A percentile compares a stretch with the other conserved stretches of the same genome.
phyloP scores from a whole-genome alignment of 805 yeast species.

The Nakazawaea wickerhamii region DNA sequence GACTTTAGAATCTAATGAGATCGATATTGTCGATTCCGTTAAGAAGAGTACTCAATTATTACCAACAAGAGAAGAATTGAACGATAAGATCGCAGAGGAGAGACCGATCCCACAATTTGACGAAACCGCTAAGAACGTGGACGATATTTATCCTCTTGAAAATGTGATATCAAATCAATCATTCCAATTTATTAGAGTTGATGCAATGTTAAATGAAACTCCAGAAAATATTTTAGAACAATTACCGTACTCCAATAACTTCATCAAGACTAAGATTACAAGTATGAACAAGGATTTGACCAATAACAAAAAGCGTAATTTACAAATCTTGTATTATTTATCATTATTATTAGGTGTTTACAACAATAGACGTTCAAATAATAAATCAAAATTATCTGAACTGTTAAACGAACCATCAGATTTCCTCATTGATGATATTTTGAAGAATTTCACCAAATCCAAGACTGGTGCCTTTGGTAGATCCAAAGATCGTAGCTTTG shows the following conservation, averaged over 20 bases:
- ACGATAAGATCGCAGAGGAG: conserved; percentile 49
- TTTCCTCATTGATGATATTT: conserved; percentile 59
- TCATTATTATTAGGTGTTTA: conserved; percentile 79
- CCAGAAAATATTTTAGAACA: conserved; percentile 44
- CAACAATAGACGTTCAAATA: conserved; percentile 59
- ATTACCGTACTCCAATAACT: conserved; percentile 56
- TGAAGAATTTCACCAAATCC: conserved; percentile 65
- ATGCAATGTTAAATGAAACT: conserved; percentile 53
- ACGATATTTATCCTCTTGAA: conserved; percentile 73
- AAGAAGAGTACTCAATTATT: conserved; percentile 61
- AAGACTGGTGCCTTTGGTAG: conserved; percentile 64
- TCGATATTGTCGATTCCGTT: conserved; percentile 79
- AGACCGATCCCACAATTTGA: conserved; percentile 82
- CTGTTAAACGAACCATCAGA: conserved; percentile 71
- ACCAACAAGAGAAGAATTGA: conserved; percentile 67
- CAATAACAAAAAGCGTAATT: conserved; percentile 44
- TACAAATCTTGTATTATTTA: conserved; percentile 73
- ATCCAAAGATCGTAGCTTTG: conserved; percentile 69
- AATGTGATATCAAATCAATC: conserved; percentile 67
- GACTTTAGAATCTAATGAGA: conserved; percentile 64
- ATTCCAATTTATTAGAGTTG: conserved; percentile 58
- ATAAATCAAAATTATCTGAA: conserved; percentile 53
- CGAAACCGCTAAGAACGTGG: conserved; percentile 74
- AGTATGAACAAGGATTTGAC: conserved; percentile 30
- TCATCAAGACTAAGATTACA: conserved; percentile 43